Conservation (phyloP, 202 grass and related monocot species). For the Carex arenaria region DNA sequence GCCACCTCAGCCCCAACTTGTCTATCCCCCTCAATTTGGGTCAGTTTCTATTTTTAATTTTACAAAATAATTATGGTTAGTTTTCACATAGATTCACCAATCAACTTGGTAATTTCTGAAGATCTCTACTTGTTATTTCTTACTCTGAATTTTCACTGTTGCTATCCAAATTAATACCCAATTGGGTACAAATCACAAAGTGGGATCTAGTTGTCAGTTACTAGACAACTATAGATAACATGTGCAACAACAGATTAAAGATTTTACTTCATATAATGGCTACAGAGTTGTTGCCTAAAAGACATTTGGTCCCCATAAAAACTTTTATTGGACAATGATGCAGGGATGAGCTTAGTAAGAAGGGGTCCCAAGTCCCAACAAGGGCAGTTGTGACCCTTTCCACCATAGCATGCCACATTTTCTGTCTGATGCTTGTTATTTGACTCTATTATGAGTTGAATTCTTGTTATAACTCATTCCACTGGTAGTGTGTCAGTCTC, state of each 20-base stretch:
- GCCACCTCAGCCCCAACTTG: slow-evolving; percentile 34
- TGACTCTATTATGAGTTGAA: background rate
- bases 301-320: slow-evolving; percentile 11
- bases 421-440: background rate
- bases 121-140: background rate
- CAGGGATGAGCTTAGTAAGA: slow-evolving; percentile 15
- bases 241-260: background rate
- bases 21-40: slow-evolving; percentile 55
- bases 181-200: background rate
- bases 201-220: background rate
- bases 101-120: background rate
- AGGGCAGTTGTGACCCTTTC: background rate
- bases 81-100: background rate
- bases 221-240: background rate
- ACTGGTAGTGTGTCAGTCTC: background rate
- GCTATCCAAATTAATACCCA: background rate
- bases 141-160: background rate
- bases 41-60: slow-evolving; percentile 29
- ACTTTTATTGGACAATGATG: background rate
- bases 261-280: background rate
- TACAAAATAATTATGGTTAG: background rate
- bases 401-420: slow-evolving; percentile 10
- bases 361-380: background rate
- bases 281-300: background rate
- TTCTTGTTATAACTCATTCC: background rate